Percentiles rank a stretch among this genome's conserved stretches.
Conservation (phyloP, 768 basidiomycete genomes). For the Podaxis sp. region DNA sequence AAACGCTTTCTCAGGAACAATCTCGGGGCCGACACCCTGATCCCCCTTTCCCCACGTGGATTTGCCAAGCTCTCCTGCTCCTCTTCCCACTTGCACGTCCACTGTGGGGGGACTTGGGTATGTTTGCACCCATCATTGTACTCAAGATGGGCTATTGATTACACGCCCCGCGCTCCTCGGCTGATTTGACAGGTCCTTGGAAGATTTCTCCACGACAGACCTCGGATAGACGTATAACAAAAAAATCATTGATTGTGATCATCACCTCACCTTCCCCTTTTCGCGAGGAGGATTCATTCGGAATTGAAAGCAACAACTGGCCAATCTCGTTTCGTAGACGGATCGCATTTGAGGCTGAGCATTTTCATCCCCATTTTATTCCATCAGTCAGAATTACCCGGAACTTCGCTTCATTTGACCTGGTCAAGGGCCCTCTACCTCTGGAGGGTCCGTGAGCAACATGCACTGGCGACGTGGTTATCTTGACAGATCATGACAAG, state of each 20-base stretch:
- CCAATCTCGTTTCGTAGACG: background rate
- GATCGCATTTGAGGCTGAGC: background rate
- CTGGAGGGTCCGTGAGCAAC: background rate
- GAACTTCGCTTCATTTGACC: background rate
- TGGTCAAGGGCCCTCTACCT: background rate
- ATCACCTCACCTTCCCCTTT: background rate
- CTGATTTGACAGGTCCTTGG: background rate
- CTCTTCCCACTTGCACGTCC: background rate
- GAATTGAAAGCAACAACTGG: background rate
- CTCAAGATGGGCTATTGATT: background rate
- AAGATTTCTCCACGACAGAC: background rate
- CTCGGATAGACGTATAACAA: background rate
- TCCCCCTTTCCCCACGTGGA: background rate
- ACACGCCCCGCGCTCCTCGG: background rate
- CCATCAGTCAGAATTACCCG: background rate
- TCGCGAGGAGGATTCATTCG: background rate
- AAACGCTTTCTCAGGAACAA: conserved; percentile 1
- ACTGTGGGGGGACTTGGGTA: background rate
- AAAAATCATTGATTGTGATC: background rate
- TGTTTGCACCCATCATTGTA: background rate
- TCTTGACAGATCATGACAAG: conserved; percentile 15
- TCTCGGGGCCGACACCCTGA: conserved; percentile 7
- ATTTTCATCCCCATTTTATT: background rate
- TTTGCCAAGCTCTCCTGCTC: background rate
- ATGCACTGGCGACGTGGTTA: background rate